phyloP scores from a whole-genome alignment of 2,329 filamentous ascomycete genomes.

The Dothidotthia symphoricarpi region DNA sequence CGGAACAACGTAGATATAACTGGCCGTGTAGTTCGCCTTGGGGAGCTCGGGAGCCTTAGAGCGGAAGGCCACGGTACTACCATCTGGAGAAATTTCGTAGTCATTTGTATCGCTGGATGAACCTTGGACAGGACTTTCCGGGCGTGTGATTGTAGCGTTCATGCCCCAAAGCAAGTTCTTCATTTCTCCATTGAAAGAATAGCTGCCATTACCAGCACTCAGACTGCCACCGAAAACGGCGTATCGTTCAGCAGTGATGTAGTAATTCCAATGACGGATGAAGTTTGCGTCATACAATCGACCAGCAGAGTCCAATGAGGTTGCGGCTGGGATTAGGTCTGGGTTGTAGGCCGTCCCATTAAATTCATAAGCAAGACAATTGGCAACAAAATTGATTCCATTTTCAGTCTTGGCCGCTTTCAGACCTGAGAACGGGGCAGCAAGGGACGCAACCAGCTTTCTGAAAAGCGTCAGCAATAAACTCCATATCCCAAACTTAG shows the following conservation, averaged over 20 bases:
- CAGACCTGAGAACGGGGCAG: conserved; percentile 51
- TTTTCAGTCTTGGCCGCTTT: conserved; percentile 45
- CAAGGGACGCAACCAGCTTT: conserved; percentile 40
- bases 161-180: conserved; percentile 62
- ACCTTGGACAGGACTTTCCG: conserved; percentile 64
- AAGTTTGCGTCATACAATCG: conserved; percentile 73
- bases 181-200: conserved; percentile 28
- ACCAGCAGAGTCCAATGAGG: conserved; percentile 53
- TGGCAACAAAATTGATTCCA: conserved; percentile 49
- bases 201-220: conserved; percentile 32
- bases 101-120: conserved; percentile 76
- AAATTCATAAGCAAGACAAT: conserved; percentile 60
- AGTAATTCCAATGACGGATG: conserved; percentile 79
- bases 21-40: conserved; percentile 74
- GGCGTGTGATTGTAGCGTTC: conserved; percentile 48
- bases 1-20: conserved; percentile 74
- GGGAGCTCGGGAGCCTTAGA: conserved; percentile 71
- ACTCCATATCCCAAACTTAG: no score
- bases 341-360: conserved; percentile 70
- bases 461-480: conserved; percentile 11
- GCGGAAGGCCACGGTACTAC: conserved; percentile 66
- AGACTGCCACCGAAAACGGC: conserved; percentile 72
- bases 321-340: conserved; percentile 57
- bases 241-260: conserved; percentile 65
- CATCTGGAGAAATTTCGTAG: conserved; percentile 69